These are phyloP conservation scores for Phytomonas francai DNA, from an alignment of 208 protist species.

Conservation along the genomic window DNA sequence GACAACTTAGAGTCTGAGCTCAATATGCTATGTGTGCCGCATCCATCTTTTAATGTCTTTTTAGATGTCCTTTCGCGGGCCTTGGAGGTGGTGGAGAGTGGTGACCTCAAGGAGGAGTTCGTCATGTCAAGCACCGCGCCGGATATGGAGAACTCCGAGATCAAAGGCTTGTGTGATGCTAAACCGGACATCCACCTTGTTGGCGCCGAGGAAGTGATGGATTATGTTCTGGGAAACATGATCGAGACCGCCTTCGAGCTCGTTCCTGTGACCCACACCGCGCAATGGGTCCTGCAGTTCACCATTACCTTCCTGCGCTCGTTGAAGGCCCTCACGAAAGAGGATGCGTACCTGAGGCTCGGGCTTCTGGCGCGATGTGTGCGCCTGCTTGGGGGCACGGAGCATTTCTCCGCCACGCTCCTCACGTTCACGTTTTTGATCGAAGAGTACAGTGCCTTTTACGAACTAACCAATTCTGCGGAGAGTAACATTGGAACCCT, in stretches of 20 bases:
- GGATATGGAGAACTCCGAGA: neutral
- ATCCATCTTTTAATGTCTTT: slow-evolving; percentile 37
- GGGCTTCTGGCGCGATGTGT: slow-evolving; percentile 67
- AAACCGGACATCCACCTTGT: slow-evolving; percentile 14
- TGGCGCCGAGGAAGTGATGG: slow-evolving; percentile 57
- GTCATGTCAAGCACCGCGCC: slow-evolving; percentile 16
- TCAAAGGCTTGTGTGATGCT: neutral
- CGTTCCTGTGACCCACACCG: slow-evolving; percentile 42
- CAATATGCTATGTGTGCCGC: slow-evolving; percentile 32
- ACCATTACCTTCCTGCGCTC: slow-evolving; percentile 72
- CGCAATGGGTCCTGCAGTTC: slow-evolving; percentile 83
- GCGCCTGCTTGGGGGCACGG: slow-evolving; percentile 54
- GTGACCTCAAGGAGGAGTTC: slow-evolving; percentile 29
- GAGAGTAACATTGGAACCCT: slow-evolving; percentile 40
- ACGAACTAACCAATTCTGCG: slow-evolving; percentile 23
- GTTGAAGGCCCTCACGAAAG: slow-evolving; percentile 20
- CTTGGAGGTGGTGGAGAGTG: slow-evolving; percentile 55
- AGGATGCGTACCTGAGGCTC: slow-evolving; percentile 55
- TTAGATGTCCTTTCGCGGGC: slow-evolving; percentile 34
- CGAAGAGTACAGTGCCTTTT: slow-evolving; percentile 67
- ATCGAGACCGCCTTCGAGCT: slow-evolving; percentile 32
- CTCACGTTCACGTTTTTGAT: slow-evolving; percentile 51
- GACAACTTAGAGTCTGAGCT: slow-evolving; percentile 31
- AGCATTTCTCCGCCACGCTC: slow-evolving; percentile 61
- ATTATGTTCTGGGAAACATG: slow-evolving; percentile 37